A percentile compares a stretch with the other conserved stretches of the same genome.
Conservation (phyloP, 257 asterid genomes). For the Henckelia pumila region DNA sequence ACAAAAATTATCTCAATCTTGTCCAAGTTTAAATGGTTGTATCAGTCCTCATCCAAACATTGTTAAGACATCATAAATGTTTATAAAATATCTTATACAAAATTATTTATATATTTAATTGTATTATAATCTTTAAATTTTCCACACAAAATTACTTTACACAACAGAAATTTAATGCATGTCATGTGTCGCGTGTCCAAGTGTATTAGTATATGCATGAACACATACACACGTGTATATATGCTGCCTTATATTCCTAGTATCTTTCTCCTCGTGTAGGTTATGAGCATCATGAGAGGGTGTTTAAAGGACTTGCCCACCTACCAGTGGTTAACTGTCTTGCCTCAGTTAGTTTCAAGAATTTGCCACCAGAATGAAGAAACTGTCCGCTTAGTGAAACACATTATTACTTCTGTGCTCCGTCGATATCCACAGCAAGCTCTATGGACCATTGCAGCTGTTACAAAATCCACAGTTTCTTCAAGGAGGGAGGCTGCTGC, state of each 20-base stretch:
- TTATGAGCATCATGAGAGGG: constrained; percentile 85
- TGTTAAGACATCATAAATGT: too few species aligned
- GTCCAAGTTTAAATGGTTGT: background rate
- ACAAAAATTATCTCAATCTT: background rate
- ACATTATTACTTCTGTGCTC: constrained; percentile 81
- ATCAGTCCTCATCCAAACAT: too few species aligned
- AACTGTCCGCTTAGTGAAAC: constrained; percentile 75
- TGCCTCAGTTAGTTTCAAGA: constrained; percentile 96
- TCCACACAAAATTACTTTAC: background rate
- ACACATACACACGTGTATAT: background rate
- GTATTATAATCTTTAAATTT: too few species aligned
- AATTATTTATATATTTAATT: too few species aligned
- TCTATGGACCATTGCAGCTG: constrained; percentile 99
- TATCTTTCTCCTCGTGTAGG: constrained; percentile 43
- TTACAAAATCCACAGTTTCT: constrained; percentile 86
- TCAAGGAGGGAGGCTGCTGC: constrained; percentile 94
- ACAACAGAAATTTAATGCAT: too few species aligned
- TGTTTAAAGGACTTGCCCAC: constrained; percentile 88
- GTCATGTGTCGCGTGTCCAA: background rate
- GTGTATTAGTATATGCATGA: background rate
- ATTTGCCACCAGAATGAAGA: constrained; percentile 98
- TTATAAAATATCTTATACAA: background rate
- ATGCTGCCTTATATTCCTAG: too few species aligned
- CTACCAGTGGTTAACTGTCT: constrained; percentile 92
- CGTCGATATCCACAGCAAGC: constrained; percentile 92